Evolutionary conservation across 768 basidiomycete species (phyloP).

Genomic region (Clitopilus passeckerianus): DNA sequence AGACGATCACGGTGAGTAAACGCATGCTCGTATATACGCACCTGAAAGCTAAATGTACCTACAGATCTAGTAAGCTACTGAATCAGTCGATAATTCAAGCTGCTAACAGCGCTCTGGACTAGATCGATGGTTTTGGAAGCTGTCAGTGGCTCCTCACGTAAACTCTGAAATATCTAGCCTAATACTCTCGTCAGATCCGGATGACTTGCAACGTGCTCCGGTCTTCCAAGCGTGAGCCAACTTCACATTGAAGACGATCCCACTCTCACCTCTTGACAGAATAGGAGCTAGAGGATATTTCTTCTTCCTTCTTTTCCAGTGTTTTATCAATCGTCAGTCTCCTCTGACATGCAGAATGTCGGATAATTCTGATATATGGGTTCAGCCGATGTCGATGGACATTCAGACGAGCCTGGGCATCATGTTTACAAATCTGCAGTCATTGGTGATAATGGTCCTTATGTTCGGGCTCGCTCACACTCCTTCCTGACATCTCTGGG

Average conservation of each 20-base stretch:
- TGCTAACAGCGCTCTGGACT: conserved; percentile 12
- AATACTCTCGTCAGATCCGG: conserved; percentile 53
- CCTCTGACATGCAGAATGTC: not conserved
- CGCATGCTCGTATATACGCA: not conserved
- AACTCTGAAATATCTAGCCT: not conserved
- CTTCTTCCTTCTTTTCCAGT: conserved; percentile 92
- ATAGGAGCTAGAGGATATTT: conserved; percentile 87
- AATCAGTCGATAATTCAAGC: not conserved
- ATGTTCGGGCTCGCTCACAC: conserved; percentile 76
- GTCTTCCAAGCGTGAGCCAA: conserved; percentile 60
- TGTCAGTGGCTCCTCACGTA: conserved; percentile 40
- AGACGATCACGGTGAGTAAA: conserved; percentile 72
- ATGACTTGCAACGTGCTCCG: conserved; percentile 67
- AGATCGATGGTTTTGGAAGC: conserved; percentile 81
- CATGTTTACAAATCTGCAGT: conserved; percentile 72
- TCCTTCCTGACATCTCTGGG: conserved; percentile 80
- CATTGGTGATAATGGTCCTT: conserved; percentile 73
- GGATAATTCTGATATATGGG: not conserved
- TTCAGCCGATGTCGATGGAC: conserved; percentile 70
- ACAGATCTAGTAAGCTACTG: conserved; percentile 17
- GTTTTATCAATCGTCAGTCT: conserved; percentile 71
- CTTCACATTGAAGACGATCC: not conserved
- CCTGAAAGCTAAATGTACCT: not conserved
- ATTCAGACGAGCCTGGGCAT: conserved; percentile 49
- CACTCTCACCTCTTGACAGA: conserved; percentile 25